Percentiles rank a stretch among this genome's conserved stretches.
phyloP scores from a whole-genome alignment of 2,329 filamentous ascomycete genomes.

The Helminthosporium solani region DNA sequence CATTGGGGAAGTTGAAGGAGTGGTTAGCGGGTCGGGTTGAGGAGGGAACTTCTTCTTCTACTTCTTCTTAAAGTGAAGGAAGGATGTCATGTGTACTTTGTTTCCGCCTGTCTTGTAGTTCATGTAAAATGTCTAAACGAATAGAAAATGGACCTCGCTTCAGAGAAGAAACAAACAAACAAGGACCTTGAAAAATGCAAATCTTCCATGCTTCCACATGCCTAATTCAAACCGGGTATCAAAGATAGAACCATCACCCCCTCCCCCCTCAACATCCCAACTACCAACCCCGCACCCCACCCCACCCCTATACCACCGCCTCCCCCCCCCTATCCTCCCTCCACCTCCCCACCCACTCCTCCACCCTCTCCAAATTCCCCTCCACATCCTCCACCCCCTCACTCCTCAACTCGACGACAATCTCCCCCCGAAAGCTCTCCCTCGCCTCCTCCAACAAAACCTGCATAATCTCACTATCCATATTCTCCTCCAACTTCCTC shows the following conservation, averaged over 20 bases:
- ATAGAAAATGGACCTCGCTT: too few relatives aligned
- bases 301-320: constrained; percentile 11
- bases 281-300: not conserved
- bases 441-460: constrained; percentile 86
- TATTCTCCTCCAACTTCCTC: constrained; percentile 88
- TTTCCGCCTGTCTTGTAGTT: too few relatives aligned
- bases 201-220: not conserved
- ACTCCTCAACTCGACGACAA: constrained; percentile 85
- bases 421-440: constrained; percentile 81
- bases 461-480: constrained; percentile 97
- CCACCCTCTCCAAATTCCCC: constrained; percentile 79
- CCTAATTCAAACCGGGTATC: not conserved
- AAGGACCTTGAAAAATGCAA: too few relatives aligned
- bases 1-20: constrained; percentile 79
- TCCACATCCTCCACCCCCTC: constrained; percentile 87
- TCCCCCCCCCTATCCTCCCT: constrained; percentile 61
- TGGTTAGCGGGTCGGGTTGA: constrained; percentile 64
- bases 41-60: constrained; percentile 7
- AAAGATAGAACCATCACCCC: not conserved
- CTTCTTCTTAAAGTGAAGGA: too few relatives aligned
- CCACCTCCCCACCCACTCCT: constrained; percentile 81
- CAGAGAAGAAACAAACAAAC: too few relatives aligned
- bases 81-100: not conserved
- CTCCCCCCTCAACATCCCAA: not conserved
- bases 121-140: too few relatives aligned